These are phyloP conservation scores for Vigna hirtella DNA, from an alignment of 306 rosid genomes.

Conservation along the genomic window DNA sequence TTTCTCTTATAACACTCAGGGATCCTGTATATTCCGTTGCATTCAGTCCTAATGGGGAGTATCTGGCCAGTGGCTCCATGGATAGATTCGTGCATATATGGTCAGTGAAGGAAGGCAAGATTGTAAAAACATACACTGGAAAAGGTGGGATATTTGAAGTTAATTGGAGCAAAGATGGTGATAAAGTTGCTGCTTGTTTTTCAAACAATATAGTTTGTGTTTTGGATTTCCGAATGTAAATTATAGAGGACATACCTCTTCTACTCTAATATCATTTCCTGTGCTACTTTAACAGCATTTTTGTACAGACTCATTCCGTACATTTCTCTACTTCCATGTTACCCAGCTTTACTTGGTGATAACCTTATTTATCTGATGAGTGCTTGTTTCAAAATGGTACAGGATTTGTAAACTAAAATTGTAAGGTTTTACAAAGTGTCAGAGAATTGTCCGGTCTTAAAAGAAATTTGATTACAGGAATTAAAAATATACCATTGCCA, in stretches of 20 bases:
- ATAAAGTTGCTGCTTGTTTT: constrained; percentile 90
- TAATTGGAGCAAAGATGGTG: constrained; percentile 93
- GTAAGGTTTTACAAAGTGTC: background rate
- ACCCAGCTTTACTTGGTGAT: background rate
- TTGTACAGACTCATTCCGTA: constrained; percentile 1
- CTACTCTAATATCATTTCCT: background rate
- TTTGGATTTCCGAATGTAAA: constrained; percentile 68
- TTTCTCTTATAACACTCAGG: constrained; percentile 49
- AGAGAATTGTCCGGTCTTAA: background rate
- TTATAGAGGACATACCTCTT: background rate
- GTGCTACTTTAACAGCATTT: background rate
- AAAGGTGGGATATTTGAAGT: constrained; percentile 98
- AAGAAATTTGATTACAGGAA: background rate
- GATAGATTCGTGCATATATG: constrained; percentile 87
- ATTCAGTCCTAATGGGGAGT: constrained; percentile 93
- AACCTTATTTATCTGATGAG: background rate
- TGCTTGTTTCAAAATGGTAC: background rate
- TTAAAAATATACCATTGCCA: background rate
- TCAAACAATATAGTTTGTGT: constrained; percentile 89
- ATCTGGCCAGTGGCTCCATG: constrained; percentile 90
- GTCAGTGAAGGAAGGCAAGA: constrained; percentile 90
- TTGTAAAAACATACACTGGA: constrained; percentile 82
- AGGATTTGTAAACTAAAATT: background rate
- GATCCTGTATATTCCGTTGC: constrained; percentile 94
- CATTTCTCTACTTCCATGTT: background rate